Evolutionary conservation across 495 filamentous ascomycete species (phyloP).

Genomic region (Talaromyces adpressus): DNA sequence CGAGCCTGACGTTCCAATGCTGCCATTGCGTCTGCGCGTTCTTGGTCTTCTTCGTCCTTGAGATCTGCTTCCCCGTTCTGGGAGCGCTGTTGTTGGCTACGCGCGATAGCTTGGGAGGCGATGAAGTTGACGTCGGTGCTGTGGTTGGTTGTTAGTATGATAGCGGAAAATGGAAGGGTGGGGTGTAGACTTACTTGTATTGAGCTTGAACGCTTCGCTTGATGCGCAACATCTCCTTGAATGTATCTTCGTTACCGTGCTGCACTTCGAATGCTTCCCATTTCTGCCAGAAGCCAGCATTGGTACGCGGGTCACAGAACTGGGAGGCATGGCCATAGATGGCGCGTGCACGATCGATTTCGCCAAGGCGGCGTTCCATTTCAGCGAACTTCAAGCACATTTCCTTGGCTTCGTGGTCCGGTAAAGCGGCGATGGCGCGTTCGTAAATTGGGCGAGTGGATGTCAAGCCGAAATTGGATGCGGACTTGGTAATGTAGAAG

Average conservation of each 20-base stretch:
- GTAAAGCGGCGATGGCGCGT: slow-evolving; percentile 82
- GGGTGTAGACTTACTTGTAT: slow-evolving; percentile 60
- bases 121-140: slow-evolving; percentile 98
- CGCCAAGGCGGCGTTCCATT: slow-evolving; percentile 93
- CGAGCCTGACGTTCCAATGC: slow-evolving; percentile 82
- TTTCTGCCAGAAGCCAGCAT: slow-evolving; percentile 85
- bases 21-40: slow-evolving; percentile 78
- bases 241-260: slow-evolving; percentile 98
- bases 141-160: slow-evolving; percentile 4
- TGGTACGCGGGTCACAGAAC: slow-evolving; percentile 92
- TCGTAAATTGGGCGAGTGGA: slow-evolving; percentile 98
- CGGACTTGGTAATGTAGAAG: slow-evolving; percentile 98
- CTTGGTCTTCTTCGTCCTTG: slow-evolving; percentile 36
- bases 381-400: slow-evolving; percentile 99
- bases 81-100: slow-evolving; percentile 57
- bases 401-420: slow-evolving; percentile 87
- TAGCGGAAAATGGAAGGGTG: background rate
- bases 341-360: slow-evolving; percentile 91
- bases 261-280: slow-evolving; percentile 97
- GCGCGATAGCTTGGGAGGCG: slow-evolving; percentile 86
- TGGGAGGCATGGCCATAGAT: slow-evolving; percentile 96
- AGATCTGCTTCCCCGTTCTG: slow-evolving; percentile 25
- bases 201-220: slow-evolving; percentile 96
- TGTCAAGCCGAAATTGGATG: slow-evolving; percentile 93
- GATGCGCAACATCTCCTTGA: slow-evolving; percentile 97